Percentiles rank a stretch among this genome's conserved stretches.
Conservation (phyloP, 2,329 filamentous ascomycete species). For the Metarhizium rileyi region DNA sequence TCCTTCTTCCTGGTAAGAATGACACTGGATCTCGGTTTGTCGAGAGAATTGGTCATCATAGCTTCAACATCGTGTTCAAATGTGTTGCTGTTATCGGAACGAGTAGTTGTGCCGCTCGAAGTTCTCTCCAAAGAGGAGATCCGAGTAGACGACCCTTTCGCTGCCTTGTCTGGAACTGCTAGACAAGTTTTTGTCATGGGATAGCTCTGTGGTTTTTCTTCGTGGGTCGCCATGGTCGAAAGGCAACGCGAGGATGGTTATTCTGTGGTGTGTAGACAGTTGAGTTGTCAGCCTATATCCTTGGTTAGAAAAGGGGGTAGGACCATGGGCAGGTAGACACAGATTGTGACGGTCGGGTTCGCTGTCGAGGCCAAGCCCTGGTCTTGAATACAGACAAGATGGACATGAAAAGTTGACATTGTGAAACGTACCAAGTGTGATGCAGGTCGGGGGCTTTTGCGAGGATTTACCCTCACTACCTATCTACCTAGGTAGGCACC, state of each 20-base stretch:
- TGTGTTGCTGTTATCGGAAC: slow-evolving; percentile 35
- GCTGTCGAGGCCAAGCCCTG: background rate
- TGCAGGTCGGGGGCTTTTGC: background rate
- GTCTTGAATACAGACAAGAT: background rate
- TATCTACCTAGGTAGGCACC: no score
- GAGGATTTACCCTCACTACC: background rate
- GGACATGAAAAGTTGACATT: background rate
- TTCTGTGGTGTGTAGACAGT: background rate
- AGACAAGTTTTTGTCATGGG: slow-evolving; percentile 13
- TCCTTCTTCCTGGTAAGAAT: slow-evolving; percentile 30
- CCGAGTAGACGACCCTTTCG: background rate
- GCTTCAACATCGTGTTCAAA: slow-evolving; percentile 52
- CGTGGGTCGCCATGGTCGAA: slow-evolving; percentile 17
- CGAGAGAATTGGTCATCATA: slow-evolving; percentile 30
- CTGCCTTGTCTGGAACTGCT: slow-evolving; percentile 17
- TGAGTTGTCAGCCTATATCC: background rate
- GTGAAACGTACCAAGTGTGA: background rate
- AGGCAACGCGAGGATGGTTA: background rate
- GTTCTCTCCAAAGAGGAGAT: slow-evolving; percentile 10
- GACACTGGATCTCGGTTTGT: slow-evolving; percentile 21
- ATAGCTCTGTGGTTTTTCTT: slow-evolving; percentile 14
- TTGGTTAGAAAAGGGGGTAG: background rate
- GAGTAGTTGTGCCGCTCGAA: slow-evolving; percentile 33
- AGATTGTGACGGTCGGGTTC: background rate
- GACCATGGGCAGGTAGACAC: background rate